These are phyloP conservation scores for Betula pendula DNA, from an alignment of 306 rosid genomes.

Conservation along the genomic window DNA sequence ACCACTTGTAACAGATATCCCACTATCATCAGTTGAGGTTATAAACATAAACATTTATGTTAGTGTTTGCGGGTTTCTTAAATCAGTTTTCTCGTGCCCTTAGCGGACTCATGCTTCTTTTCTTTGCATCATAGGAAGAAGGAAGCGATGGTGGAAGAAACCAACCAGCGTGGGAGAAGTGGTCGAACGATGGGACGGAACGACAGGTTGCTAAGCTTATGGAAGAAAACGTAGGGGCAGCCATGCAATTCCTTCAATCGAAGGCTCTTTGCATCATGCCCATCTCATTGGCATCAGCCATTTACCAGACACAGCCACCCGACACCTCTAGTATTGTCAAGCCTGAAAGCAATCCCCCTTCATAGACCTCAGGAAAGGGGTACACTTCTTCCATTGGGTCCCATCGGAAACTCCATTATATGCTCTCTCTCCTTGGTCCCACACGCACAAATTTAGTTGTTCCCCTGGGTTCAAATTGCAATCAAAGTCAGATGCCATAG, in stretches of 20 bases:
- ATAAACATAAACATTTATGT: slow-evolving; percentile 12
- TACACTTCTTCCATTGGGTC: slow-evolving; percentile 28
- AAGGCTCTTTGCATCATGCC: slow-evolving; percentile 98
- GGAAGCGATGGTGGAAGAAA: slow-evolving; percentile 82
- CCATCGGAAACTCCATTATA: slow-evolving; percentile 37
- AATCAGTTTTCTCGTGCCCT: neutral
- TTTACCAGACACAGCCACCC: slow-evolving; percentile 82
- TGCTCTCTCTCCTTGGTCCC: slow-evolving; percentile 39
- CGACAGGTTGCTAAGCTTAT: slow-evolving; percentile 85
- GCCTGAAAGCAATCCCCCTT: slow-evolving; percentile 80
- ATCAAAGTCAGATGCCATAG: slow-evolving; percentile 92
- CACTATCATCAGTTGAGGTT: slow-evolving; percentile 93
- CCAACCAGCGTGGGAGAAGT: slow-evolving; percentile 93
- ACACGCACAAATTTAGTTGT: slow-evolving; percentile 40
- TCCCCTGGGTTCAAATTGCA: slow-evolving; percentile 62
- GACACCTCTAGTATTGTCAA: slow-evolving; percentile 72
- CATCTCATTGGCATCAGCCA: slow-evolving; percentile 85
- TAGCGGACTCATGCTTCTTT: slow-evolving; percentile 10
- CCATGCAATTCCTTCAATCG: slow-evolving; percentile 95
- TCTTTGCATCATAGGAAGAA: slow-evolving; percentile 57
- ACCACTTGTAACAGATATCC: slow-evolving; percentile 88
- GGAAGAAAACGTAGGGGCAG: slow-evolving; percentile 95
- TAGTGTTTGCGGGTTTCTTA: neutral
- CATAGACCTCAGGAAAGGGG: slow-evolving; percentile 46
- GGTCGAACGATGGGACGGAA: slow-evolving; percentile 92